Base-by-base conservation (phyloP, 1,284 basidiomycete genomes). In the Microbotryum lychnidis-dioicae region DNA sequence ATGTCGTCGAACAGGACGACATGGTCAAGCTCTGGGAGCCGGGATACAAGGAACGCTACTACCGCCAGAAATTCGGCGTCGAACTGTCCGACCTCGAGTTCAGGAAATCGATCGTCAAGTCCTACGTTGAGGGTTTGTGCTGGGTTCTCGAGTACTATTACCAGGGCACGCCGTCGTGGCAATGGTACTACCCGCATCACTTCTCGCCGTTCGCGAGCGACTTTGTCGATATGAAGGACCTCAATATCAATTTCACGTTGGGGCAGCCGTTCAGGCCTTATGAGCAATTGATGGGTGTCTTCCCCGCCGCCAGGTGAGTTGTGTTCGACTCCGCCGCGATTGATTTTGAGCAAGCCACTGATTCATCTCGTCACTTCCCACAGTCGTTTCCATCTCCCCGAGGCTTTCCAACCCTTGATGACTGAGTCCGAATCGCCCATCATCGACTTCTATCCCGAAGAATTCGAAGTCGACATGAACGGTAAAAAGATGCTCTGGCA, bases 401-500 rank as follows among this genome's bases (percentile, higher is more conserved):
- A 79, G 31, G 81, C 84, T 1, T 93, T 96, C 80, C 94, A 97
- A 54, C 75, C 79, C 7, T 82, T 98, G 50, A 99, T 99, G 96
- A 84, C 81, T 6, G 82, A 89, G 4, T 81, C 85, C 55, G 83
- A 87, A 47, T 97, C 93, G 0, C 89, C 91, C 3, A 97, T 97
- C 74, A 84, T 91, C 67, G 96, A 99, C 74, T 98, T 97, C 78
- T 71, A 72, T 58, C 96, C 96, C 0, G 73, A 80, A 6, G 84
- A 87, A 21, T 99, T 99, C 75, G 84, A 93, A 70, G 87, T 98
- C 72, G 96, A 99, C 76, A 98, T 99, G 96, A 98, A 98, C 73
- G 96, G 96, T 65, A 98, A 98, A 78, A 91, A 90, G 77, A 97
- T 98, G 93, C 82, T 89, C 2, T 99, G 96, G 96, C 96, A 99